A percentile compares a stretch with the other conserved stretches of the same genome.
phyloP scores from a whole-genome alignment of 75 land plant species.

The Ceratopteris richardii region DNA sequence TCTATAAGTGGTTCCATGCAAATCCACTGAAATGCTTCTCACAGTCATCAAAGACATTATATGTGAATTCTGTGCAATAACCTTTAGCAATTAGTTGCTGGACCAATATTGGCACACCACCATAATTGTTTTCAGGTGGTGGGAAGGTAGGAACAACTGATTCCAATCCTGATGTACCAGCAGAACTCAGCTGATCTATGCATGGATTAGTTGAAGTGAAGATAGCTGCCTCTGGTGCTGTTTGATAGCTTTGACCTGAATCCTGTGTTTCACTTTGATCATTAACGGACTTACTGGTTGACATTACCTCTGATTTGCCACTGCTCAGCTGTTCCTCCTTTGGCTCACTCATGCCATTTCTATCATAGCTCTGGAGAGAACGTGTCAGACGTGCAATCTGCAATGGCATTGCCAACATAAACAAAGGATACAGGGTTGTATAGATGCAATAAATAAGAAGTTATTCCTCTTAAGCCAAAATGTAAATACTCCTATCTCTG shows the following conservation, averaged over 20 bases:
- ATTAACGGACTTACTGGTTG: neutral
- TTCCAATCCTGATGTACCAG: neutral
- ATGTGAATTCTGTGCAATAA: neutral
- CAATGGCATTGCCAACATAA: neutral
- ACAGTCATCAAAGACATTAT: neutral
- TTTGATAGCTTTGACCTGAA: constrained; percentile 3
- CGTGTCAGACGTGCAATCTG: neutral
- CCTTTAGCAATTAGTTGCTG: constrained; percentile 4
- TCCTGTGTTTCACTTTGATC: constrained; percentile 5
- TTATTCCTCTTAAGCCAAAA: too few species aligned
- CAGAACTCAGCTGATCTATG: neutral
- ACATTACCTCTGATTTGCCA: neutral
- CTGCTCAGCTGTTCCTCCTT: neutral
- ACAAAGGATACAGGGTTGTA: too few species aligned
- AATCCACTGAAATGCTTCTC: neutral
- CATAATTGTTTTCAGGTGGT: neutral
- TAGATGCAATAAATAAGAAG: too few species aligned
- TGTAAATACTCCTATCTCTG: too few species aligned
- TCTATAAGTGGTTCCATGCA: neutral
- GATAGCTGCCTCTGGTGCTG: neutral
- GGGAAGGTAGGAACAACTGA: neutral
- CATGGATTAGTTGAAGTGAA: neutral
- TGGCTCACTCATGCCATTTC: neutral
- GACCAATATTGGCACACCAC: neutral
- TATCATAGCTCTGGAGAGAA: neutral